A percentile compares a stretch with the other conserved stretches of the same genome.
Evolutionary conservation across 2,329 filamentous ascomycete genomes (phyloP).

Genomic region (Botrytis deweyae): DNA sequence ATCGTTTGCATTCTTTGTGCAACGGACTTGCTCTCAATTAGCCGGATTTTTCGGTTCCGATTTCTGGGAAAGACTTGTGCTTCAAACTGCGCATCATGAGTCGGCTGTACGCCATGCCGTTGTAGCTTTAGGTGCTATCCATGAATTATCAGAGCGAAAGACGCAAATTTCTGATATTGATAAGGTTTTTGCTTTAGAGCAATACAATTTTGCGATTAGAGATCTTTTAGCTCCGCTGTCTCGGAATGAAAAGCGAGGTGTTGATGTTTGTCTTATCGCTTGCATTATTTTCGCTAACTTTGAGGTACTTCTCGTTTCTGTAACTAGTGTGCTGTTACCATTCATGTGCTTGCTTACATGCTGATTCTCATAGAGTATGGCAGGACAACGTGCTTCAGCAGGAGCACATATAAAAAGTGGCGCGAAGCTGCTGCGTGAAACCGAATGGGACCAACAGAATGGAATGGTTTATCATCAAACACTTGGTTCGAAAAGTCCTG

Average conservation of each 20-base stretch:
- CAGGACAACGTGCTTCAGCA: conserved; percentile 23
- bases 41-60: conserved; percentile 63
- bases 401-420: conserved; percentile 24
- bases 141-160: conserved; percentile 25
- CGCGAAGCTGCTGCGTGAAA: conserved; percentile 26
- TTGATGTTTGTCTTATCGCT: conserved; percentile 29
- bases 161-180: neutral
- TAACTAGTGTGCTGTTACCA: neutral
- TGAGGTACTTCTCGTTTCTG: conserved; percentile 24
- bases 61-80: conserved; percentile 62
- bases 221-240: conserved; percentile 22
- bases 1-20: conserved; percentile 60
- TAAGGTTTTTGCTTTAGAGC: conserved; percentile 26
- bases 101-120: conserved; percentile 30
- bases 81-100: conserved; percentile 57
- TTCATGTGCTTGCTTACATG: neutral
- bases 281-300: conserved; percentile 30
- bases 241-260: conserved; percentile 10
- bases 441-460: conserved; percentile 16
- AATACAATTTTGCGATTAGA: conserved; percentile 30
- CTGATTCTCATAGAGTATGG: conserved; percentile 27
- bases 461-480: conserved; percentile 3
- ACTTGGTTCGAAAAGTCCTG: neutral
- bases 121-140: conserved; percentile 31
- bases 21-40: conserved; percentile 58